Base-by-base conservation (phyloP, 2,329 filamentous ascomycete species). In the Claviceps paspali region DNA sequence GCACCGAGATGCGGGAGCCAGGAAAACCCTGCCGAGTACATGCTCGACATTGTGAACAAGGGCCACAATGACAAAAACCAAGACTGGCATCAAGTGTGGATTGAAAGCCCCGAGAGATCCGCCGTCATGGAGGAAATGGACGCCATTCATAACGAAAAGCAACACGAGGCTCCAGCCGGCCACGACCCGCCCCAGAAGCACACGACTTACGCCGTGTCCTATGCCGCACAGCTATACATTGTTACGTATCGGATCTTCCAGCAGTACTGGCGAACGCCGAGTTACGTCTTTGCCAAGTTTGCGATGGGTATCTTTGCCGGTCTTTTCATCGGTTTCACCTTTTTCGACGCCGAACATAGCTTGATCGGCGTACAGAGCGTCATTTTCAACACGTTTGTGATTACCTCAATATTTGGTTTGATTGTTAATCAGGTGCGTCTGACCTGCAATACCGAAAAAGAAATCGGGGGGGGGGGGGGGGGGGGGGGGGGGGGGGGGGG, bases 191-290 rank as follows among this genome's bases (percentile, higher is more conserved):
- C 40, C 0, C 40, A 42, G 1, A 43, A 49, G 55, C 44, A 70
- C 45, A 63, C 70, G 6, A 82, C 91, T 55, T 93, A 92, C 43
- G 85, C 86, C 4, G 80, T 82, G 47, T 77, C 84, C 0, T 82
- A 92, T 50, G 41, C 41, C 0, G 49, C 62, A 0, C 86, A 94
- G 51, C 57, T 88, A 1, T 58, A 55, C 30, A 65, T 76, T 41
- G 81, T 84, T 29, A 74, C 73, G 2, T 47, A 65, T 7, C 76
- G 83, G 40, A 73, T 86, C 5, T 86, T 86, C 57, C 71, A 83
- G 49, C 83, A 91, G 52, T 87, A 87, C 64, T 88, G 83, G 82
- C 72, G 83, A 32, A 83, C 76, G 39, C 83, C 83, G 0, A 65
- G 66, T 9, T 91, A 91, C 57, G 76, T 91, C 49, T 81, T 83